phyloP scores from a whole-genome alignment of 495 filamentous ascomycete genomes.

The Daldinia concentrica region DNA sequence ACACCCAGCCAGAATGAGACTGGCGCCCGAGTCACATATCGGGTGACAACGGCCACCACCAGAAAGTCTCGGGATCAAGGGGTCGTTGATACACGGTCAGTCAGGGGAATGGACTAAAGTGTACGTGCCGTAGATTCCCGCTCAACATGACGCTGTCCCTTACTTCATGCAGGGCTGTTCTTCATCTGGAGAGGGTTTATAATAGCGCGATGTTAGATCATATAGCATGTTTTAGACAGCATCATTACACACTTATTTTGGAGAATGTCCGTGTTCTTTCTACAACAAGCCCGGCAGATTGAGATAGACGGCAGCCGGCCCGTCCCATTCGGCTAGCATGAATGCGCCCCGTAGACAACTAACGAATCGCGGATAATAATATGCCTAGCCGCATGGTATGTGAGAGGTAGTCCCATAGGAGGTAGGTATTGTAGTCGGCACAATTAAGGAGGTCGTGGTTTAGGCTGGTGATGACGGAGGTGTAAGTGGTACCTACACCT shows the following conservation, averaged over 20 bases:
- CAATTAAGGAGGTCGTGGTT: background rate
- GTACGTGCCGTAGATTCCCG: slow-evolving; percentile 36
- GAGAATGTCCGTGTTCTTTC: slow-evolving; percentile 18
- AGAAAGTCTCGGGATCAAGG: slow-evolving; percentile 1
- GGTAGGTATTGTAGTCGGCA: background rate
- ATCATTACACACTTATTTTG: background rate
- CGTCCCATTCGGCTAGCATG: slow-evolving; percentile 37
- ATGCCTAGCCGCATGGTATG: background rate
- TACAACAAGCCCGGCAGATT: slow-evolving; percentile 26
- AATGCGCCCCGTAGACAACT: slow-evolving; percentile 7
- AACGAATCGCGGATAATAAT: background rate
- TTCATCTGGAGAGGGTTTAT: slow-evolving; percentile 23
- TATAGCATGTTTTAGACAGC: slow-evolving; percentile 10
- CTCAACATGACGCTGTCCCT: slow-evolving; percentile 30
- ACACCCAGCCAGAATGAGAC: slow-evolving; percentile 9
- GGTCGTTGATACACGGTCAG: background rate
- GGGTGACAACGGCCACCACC: slow-evolving; percentile 11
- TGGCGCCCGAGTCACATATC: slow-evolving; percentile 3
- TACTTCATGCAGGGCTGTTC: slow-evolving; percentile 32
- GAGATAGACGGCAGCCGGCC: slow-evolving; percentile 38
- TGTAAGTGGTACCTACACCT: background rate
- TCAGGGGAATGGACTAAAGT: slow-evolving; percentile 1
- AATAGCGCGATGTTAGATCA: slow-evolving; percentile 17
- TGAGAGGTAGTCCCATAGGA: slow-evolving; percentile 1
- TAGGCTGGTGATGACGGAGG: slow-evolving; percentile 6